Evolutionary conservation across 306 rosid genomes (phyloP).

Genomic region (Datisca glomerata): DNA sequence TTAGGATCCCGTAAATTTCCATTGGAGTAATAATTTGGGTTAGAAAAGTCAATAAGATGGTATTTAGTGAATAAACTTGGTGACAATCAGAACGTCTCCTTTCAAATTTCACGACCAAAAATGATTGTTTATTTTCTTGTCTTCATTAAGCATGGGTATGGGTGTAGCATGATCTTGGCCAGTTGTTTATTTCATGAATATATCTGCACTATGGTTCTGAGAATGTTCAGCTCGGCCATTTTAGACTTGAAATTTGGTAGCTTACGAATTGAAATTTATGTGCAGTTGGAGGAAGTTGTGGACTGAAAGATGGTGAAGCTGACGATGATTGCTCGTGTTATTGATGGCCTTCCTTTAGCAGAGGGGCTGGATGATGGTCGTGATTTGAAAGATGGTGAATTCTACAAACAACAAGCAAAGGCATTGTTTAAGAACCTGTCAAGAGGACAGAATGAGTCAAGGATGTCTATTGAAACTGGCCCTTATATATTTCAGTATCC

Average conservation of each 20-base stretch:
- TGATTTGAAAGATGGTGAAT: conserved; percentile 66
- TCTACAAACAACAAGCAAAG: conserved; percentile 93
- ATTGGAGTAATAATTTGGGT: too few species aligned
- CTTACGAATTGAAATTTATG: not conserved
- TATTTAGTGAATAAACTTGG: too few species aligned
- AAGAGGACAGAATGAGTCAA: conserved; percentile 85
- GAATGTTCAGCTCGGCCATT: too few species aligned
- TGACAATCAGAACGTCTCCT: too few species aligned
- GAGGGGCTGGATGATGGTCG: conserved; percentile 96
- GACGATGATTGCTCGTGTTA: conserved; percentile 96
- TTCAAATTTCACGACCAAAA: too few species aligned
- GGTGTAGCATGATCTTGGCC: too few species aligned
- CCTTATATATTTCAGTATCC: conserved; percentile 97
- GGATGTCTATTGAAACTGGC: conserved; percentile 98
- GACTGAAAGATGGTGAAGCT: conserved; percentile 85
- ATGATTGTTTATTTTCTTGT: too few species aligned
- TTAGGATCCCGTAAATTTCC: too few species aligned
- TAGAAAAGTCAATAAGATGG: too few species aligned
- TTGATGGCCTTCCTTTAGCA: conserved; percentile 90
- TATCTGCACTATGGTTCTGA: too few species aligned
- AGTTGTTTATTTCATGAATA: too few species aligned
- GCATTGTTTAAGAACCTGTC: conserved; percentile 90
- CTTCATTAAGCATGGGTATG: too few species aligned
- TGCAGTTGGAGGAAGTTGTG: conserved; percentile 16
- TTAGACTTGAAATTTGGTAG: not conserved